Percentiles rank a stretch among this genome's conserved stretches.
Evolutionary conservation across 306 rosid genomes (phyloP).

Genomic region (Fragaria nilgerrensis): DNA sequence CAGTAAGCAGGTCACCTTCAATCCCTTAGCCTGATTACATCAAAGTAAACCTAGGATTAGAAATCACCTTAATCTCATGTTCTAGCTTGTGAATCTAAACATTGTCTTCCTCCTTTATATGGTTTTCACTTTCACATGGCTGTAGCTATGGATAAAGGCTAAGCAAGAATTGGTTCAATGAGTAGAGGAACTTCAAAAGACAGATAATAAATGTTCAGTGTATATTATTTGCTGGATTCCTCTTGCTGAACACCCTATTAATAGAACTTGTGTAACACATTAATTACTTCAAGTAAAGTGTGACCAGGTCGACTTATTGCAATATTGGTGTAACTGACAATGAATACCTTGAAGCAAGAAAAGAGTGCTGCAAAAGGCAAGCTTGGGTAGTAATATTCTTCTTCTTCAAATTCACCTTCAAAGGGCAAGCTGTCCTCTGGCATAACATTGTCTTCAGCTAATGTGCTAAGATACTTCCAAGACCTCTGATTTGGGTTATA

Average conservation of each 20-base stretch:
- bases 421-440: slow-evolving; percentile 42
- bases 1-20: slow-evolving; percentile 87
- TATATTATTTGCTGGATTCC: no score
- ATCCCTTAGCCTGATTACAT: slow-evolving; percentile 68
- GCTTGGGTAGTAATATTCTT: slow-evolving; percentile 82
- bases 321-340: neutral
- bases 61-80: neutral
- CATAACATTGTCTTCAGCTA: slow-evolving; percentile 58
- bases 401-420: slow-evolving; percentile 76
- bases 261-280: neutral
- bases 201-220: no score
- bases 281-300: neutral
- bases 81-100: neutral
- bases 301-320: neutral
- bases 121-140: neutral
- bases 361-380: slow-evolving; percentile 89
- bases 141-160: neutral
- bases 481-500: slow-evolving; percentile 63
- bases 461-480: slow-evolving; percentile 66
- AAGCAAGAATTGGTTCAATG: neutral
- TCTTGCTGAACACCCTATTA: no score
- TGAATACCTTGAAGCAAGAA: slow-evolving; percentile 78
- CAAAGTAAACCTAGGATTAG: neutral
- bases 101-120: neutral
- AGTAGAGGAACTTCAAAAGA: neutral